Percentiles rank a stretch among this genome's conserved stretches.
Conservation (phyloP, 2,329 filamentous ascomycete species). For the Aureobasidium lini region DNA sequence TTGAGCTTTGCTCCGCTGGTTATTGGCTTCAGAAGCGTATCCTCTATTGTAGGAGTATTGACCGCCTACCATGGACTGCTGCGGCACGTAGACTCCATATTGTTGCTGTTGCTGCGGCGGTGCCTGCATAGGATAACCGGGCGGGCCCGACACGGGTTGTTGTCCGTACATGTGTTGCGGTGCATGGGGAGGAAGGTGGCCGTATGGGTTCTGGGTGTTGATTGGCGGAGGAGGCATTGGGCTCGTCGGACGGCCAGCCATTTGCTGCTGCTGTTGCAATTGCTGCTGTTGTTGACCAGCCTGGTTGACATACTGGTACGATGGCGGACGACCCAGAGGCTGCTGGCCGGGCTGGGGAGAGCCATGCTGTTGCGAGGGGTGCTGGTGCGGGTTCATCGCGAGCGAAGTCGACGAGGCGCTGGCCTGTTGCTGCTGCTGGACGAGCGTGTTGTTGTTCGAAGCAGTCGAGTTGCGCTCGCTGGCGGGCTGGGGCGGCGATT, state of each 20-base stretch:
- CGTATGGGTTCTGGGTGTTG: constrained; percentile 43
- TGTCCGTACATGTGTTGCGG: constrained; percentile 33
- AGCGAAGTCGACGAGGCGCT: constrained; percentile 30
- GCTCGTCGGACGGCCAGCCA: constrained; percentile 42
- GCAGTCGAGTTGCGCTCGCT: constrained; percentile 21
- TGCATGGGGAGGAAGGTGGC: constrained; percentile 23
- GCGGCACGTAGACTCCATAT: constrained; percentile 15
- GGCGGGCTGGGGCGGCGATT: constrained; percentile 32
- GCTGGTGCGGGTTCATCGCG: constrained; percentile 34
- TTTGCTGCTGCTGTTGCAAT: constrained; percentile 36
- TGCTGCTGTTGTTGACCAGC: constrained; percentile 30
- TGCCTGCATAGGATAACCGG: constrained; percentile 32
- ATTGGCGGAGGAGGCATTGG: constrained; percentile 39
- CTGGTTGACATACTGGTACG: constrained; percentile 51
- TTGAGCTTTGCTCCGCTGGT: constrained; percentile 86
- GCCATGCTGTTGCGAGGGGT: constrained; percentile 32
- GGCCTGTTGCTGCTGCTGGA: constrained; percentile 26
- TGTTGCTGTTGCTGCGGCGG: constrained; percentile 20
- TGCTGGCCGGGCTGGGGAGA: constrained; percentile 36
- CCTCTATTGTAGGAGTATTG: constrained; percentile 15
- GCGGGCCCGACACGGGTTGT: constrained; percentile 28
- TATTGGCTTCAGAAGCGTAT: constrained; percentile 67
- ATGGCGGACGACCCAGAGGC: constrained; percentile 54
- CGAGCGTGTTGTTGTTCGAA: constrained; percentile 24
- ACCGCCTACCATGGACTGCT: constrained; percentile 15